phyloP scores from a whole-genome alignment of 768 basidiomycete genomes.

The Tubosaeta sp. region DNA sequence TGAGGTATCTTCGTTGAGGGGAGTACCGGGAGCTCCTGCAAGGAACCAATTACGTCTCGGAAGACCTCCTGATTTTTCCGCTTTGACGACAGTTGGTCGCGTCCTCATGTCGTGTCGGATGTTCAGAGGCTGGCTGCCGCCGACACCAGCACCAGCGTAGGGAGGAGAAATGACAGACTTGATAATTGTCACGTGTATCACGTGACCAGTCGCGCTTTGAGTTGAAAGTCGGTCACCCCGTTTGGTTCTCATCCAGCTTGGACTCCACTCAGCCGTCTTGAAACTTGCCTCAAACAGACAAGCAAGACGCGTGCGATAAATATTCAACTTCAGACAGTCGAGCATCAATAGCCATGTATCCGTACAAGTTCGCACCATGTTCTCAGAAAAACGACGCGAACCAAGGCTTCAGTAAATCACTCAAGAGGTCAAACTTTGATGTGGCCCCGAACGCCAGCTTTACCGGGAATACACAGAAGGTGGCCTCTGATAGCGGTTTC shows the following conservation, averaged over 20 bases:
- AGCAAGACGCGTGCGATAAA: too few relatives aligned
- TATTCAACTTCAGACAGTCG: too few relatives aligned
- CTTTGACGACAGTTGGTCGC: conserved; percentile 18
- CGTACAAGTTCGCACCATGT: conserved; percentile 17
- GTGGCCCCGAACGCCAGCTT: conserved; percentile 7
- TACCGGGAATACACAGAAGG: conserved; percentile 2
- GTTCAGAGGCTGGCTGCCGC: conserved; percentile 6
- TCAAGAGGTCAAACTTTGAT: conserved; percentile 10
- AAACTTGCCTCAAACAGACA: neutral
- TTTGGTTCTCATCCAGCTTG: too few relatives aligned
- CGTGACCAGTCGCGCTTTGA: conserved; percentile 12
- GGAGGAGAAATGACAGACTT: too few relatives aligned
- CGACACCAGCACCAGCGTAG: neutral
- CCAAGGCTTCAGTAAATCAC: conserved; percentile 2
- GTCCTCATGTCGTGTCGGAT: conserved; percentile 8
- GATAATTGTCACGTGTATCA: conserved; percentile 12
- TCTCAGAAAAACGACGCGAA: conserved; percentile 9
- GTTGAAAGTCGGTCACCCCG: too few relatives aligned
- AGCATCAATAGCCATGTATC: conserved; percentile 4
- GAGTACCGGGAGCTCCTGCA: conserved; percentile 4
- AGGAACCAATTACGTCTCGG: neutral
- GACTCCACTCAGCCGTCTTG: too few relatives aligned
- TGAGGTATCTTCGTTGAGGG: conserved; percentile 10
- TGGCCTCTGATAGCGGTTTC: conserved; percentile 4
- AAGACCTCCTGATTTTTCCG: conserved; percentile 19